Base-by-base conservation (phyloP, 2,329 filamentous ascomycete genomes). In the Fusarium sulawesiense region DNA sequence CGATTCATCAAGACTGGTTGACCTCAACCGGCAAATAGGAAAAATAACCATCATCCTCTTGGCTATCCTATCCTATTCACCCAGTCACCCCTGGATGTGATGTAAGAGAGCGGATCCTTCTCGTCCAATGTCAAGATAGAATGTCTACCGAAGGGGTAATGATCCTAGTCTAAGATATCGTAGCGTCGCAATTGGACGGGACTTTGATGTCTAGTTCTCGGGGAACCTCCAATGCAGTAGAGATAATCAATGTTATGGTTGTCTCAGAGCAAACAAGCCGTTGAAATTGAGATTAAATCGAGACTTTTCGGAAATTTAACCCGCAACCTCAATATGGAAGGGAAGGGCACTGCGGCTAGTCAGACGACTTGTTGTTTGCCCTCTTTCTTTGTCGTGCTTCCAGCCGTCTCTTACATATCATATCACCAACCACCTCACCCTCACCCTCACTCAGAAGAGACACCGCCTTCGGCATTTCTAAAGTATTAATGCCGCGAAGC, bases 121-220 rank as follows among this genome's bases (percentile, higher is more conserved):
- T 62, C 48, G 59, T 54, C 55, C 60, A 64, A 66, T 65, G 62
- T 65, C 32, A 21, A 66, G 47, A 65, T 65, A 51, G 61, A 47
- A 54, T 65, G 56, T 66, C 44, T 64, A 64, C 61, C 61, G 61
- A 66, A 66, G 56, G 64, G 64, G 64, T 21, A 63, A 67, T 63
- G 63, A 62, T 67, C 63, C 45, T 57, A 55, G 62, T 61, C 46
- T 44, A 62, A 53, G 29, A 57, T 53, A 54, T 54, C n/a, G 23
- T 44, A 45, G 55, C 46, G 27, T 48, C 61, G 27, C 58, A 65
- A 66, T 61, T 66, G 60, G 54, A 51, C n/a, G 30, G 30, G 20
- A 13, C 37, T 37, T 49, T 23, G 23, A 44, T 42, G 34, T 45
- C 23, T 51, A 42, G 55, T 46, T 29, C 27, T 29, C 32, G n/a